Base-by-base conservation (phyloP, 176 grass and related monocot species). In the Oryza coarctata region DNA sequence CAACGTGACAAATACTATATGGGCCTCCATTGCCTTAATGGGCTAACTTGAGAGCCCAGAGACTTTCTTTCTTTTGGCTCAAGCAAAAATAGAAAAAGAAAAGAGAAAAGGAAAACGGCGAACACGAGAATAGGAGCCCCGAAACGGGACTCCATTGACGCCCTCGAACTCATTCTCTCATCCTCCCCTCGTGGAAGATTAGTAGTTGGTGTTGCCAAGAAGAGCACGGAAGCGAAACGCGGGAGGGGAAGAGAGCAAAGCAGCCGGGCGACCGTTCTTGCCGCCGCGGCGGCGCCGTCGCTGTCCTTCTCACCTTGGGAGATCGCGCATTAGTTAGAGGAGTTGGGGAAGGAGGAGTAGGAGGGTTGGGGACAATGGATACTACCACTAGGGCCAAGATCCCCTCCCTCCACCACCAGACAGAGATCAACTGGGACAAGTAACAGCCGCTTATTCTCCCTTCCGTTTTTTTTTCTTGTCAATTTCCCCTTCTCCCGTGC, bases 341-440 rank as follows among this genome's bases (percentile, higher is more conserved):
- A 52, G 47, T 52, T 55, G 75, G 69, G 12, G 27, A 35, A 38
- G 17, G 73, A n/a, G 50, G 32, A 7, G 50, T 74, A 71, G 39
- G 17, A 66, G 23, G 41, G 78, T 90, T 11, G 70, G 83, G 70
- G 71, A 73, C 58, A 23, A 89, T 89, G 88, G 88, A 86, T 60
- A 78, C 88, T 35, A 35, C 82, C 13, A 57, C 65, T 11, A 86
- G 83, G 66, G 47, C 85, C 14, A 93, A 90, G 75, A 84, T 89
- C 75, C 88, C 90, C 27, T 72, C 91, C 64, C 76, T 99, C 61
- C 87, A 91, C 71, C 89, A 84, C 28, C 92, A 91, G 84, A 99
- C 93, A 68, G 96, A 99, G 85, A 94, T 99, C 87, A 95, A 95
- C 76, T 99, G 93, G 96, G 93, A 99, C 82, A 95, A 94, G 96